Evolutionary conservation across 176 grass and related monocot genomes (phyloP).

Genomic region (Eleusine coracana): DNA sequence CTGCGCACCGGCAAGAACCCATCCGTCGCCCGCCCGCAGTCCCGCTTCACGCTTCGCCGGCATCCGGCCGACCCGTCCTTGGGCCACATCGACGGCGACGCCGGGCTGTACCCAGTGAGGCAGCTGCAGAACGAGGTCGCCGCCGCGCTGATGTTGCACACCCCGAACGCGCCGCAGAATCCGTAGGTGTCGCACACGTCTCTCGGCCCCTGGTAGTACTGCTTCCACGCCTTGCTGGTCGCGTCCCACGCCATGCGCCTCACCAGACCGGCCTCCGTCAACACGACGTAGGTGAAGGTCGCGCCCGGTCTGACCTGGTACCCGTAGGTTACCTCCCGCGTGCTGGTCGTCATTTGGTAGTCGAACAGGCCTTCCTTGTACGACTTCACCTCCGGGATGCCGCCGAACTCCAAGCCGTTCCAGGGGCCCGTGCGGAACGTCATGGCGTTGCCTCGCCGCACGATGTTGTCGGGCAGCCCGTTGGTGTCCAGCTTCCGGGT

Average conservation of each 20-base stretch:
- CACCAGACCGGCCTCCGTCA: conserved; percentile 22
- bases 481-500: background rate
- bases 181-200: conserved; percentile 34
- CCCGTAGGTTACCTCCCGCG: conserved; percentile 28
- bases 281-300: conserved; percentile 17
- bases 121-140: conserved; percentile 37
- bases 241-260: conserved; percentile 30
- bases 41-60: conserved; percentile 30
- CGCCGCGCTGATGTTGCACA: conserved; percentile 38
- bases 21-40: conserved; percentile 25
- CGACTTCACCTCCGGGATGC: conserved; percentile 35
- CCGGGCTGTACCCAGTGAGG: conserved; percentile 39
- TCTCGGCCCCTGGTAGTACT: background rate
- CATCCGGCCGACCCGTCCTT: conserved; percentile 31
- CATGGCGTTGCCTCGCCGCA: conserved; percentile 5
- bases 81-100: conserved; percentile 8
- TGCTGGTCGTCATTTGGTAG: conserved; percentile 11
- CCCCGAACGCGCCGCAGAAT: conserved; percentile 37
- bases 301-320: background rate
- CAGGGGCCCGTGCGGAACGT: conserved; percentile 20
- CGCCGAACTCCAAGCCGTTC: conserved; percentile 36
- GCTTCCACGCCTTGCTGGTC: background rate
- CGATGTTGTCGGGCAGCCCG: conserved; percentile 34
- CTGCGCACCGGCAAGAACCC: conserved; percentile 19
- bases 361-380: background rate